Evolutionary conservation across 2,329 filamentous ascomycete genomes (phyloP), one percentile per base, ranked within the genome.

Genomic region (Fusarium papillatum): DNA sequence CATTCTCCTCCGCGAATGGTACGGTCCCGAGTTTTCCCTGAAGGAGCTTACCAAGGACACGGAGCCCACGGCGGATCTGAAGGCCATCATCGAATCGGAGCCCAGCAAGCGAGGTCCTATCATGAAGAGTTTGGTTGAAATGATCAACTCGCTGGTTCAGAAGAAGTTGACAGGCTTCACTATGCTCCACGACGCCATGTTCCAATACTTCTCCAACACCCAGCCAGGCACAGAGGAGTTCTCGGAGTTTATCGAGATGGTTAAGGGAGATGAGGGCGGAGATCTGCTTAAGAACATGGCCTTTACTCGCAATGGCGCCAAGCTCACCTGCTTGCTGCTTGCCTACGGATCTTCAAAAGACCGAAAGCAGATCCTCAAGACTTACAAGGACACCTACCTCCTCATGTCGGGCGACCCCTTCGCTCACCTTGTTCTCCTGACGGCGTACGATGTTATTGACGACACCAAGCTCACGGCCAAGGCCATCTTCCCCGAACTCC

Each of bases 131-230:
- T 88, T 98, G 66, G 90, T 93, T 76, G 94, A 95, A 77, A 91
- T 98, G 86, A 97, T 98, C 87, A 98, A 98, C 85, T 92, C 94
- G 73, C 90, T 99, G 50, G 90, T 98, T 60, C 96, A 99, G 85
- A 99, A 99, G 90, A 97, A 97, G 86, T 93, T 97, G 86, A 97
- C 95, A 1, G 96, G 95, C 13, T 98, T 99, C 85, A 98, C 96
- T 3, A 97, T 99, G 90, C 91, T 99, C 24, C 97, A 99, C 84
- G 97, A 98, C 81, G 97, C 97, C 62, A 98, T 99, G 96, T 88
- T 98, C 71, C 96, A 99, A 83, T 99, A 98, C 85, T 98, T 96
- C 85, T 86, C 95, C 65, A 96, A 94, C 80, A 92, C 93, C 59
- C 93, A 94, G 76, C 87, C 91, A 7, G 95, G 94, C 5, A 95